Base-by-base conservation (phyloP, 345 rosid genomes). In the Conringia planisiliqua region DNA sequence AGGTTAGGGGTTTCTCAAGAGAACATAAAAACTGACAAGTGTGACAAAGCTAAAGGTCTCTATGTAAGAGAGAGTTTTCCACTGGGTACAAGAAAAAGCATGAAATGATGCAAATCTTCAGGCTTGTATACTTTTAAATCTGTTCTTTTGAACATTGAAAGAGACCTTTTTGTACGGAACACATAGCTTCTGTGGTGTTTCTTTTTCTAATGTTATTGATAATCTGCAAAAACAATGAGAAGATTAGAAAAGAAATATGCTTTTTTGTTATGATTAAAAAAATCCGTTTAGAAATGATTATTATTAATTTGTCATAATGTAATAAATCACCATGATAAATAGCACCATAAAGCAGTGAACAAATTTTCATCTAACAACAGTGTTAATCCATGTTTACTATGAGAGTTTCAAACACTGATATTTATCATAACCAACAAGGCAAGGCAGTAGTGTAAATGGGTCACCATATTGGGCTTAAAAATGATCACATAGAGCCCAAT, bases 21-120 rank as follows among this genome's bases (percentile, higher is more conserved):
- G 61, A 54, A 57, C 11, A 27, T 20, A 14, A 55, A 50, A 54
- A 68, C 57, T 68, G 62, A 51, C 52, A 40, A 22, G 52, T 60
- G 56, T 60, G 74, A 61, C 70, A 42, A 61, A 68, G 74, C 63
- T 42, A 24, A 42, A 43, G 69, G 79, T 75, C 58, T 75, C 58
- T 12, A 55, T 68, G 73, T 3, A 39, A 75, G 38, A 61, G 29
- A 67, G 29, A 38, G 39, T 43, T 24, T 30, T 30, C 43, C 61
- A 36, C 20, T 24, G 44, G 68, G 66, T 56, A 22, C 1, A 4
- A 64, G 2, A 24, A 32, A 14, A 30, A n/a, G 35, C 52, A 27
- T 26, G 48, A 39, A 73, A 64, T 44, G 72, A 64, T 55, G 65
- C 66, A 65, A 65, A 36, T 58, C 47, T 67, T 51, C 29, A 33